These are phyloP conservation scores for Podosphaera xanthii DNA, from an alignment of 2,329 filamentous ascomycete genomes.

Conservation along the genomic window DNA sequence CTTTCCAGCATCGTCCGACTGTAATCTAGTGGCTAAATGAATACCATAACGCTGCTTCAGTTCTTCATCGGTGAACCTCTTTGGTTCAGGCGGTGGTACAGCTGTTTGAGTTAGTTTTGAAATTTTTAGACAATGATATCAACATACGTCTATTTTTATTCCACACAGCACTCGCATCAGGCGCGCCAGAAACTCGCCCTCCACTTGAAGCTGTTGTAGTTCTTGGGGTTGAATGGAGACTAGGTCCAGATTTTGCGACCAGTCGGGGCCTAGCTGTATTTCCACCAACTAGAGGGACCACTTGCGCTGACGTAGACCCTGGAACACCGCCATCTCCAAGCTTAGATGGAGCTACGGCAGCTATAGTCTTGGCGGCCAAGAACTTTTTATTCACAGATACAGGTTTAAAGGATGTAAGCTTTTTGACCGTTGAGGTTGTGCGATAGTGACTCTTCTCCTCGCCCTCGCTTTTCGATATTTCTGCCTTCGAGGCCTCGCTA, in stretches of 20 bases:
- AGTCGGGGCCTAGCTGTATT: slow-evolving; percentile 43
- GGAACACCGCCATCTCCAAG: slow-evolving; percentile 27
- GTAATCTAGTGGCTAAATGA: slow-evolving; percentile 57
- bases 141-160: slow-evolving; percentile 66
- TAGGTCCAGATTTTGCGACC: slow-evolving; percentile 50
- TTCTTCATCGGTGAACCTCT: slow-evolving; percentile 71
- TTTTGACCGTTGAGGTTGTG: slow-evolving; percentile 40
- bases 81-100: slow-evolving; percentile 43
- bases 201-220: slow-evolving; percentile 25
- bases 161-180: slow-evolving; percentile 59
- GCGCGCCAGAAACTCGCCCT: slow-evolving; percentile 34
- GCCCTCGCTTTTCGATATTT: slow-evolving; percentile 28
- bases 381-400: slow-evolving; percentile 74
- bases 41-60: slow-evolving; percentile 67
- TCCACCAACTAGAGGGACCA: slow-evolving; percentile 21
- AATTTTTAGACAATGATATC: neutral
- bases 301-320: slow-evolving; percentile 20
- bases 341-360: slow-evolving; percentile 24
- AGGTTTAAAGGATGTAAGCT: slow-evolving; percentile 58
- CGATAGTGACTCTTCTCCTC: slow-evolving; percentile 36
- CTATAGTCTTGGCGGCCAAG: slow-evolving; percentile 42
- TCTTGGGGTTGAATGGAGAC: slow-evolving; percentile 26
- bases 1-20: slow-evolving; percentile 49
- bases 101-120: slow-evolving; percentile 21
- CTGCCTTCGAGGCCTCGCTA: slow-evolving; percentile 43